A percentile compares a stretch with the other conserved stretches of the same genome.
These are phyloP conservation scores for Heterobasidion annosum DNA, from an alignment of 1,284 basidiomycete species.

Conservation along the genomic window DNA sequence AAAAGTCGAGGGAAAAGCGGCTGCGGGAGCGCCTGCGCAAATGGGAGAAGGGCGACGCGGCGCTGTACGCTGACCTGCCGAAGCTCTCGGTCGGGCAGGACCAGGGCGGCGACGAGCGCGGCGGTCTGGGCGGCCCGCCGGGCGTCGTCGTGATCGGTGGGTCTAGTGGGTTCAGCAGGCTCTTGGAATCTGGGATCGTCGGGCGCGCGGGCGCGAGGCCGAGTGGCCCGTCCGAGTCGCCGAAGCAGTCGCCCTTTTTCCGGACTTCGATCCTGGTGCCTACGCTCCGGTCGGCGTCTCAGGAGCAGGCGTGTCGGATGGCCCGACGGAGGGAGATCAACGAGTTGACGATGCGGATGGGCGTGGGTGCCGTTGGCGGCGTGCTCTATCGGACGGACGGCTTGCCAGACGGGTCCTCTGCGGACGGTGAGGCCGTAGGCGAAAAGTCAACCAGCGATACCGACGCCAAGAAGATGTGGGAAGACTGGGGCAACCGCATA, in stretches of 20 bases:
- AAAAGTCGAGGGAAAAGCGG: slow-evolving; percentile 58
- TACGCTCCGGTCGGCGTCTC: slow-evolving; percentile 37
- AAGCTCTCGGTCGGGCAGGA: slow-evolving; percentile 25
- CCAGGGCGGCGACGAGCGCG: slow-evolving; percentile 26
- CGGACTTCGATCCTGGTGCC: slow-evolving; percentile 70
- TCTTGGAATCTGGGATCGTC: slow-evolving; percentile 12
- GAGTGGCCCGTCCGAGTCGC: slow-evolving; percentile 13
- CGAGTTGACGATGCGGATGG: slow-evolving; percentile 72
- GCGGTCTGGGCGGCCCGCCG: slow-evolving; percentile 22
- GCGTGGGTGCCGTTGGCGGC: slow-evolving; percentile 67
- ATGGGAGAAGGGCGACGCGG: slow-evolving; percentile 57
- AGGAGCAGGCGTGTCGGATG: slow-evolving; percentile 54
- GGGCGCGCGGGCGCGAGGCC: slow-evolving; percentile 2
- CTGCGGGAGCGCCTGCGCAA: slow-evolving; percentile 56
- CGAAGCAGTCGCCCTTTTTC: slow-evolving; percentile 46
- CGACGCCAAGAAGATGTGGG: slow-evolving; percentile 39
- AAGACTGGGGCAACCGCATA: slow-evolving; percentile 61
- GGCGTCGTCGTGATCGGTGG: slow-evolving; percentile 46
- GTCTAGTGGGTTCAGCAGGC: slow-evolving; percentile 16
- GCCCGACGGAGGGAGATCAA: slow-evolving; percentile 66
- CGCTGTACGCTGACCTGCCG: slow-evolving; percentile 53
- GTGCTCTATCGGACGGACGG: slow-evolving; percentile 34
- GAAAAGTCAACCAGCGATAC: slow-evolving; percentile 1
- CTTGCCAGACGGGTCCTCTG: slow-evolving; percentile 7
- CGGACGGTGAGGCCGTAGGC: slow-evolving; percentile 6